Evolutionary conservation across 2,329 filamentous ascomycete species (phyloP).

Genomic region (Coleophoma eucalyptorum): DNA sequence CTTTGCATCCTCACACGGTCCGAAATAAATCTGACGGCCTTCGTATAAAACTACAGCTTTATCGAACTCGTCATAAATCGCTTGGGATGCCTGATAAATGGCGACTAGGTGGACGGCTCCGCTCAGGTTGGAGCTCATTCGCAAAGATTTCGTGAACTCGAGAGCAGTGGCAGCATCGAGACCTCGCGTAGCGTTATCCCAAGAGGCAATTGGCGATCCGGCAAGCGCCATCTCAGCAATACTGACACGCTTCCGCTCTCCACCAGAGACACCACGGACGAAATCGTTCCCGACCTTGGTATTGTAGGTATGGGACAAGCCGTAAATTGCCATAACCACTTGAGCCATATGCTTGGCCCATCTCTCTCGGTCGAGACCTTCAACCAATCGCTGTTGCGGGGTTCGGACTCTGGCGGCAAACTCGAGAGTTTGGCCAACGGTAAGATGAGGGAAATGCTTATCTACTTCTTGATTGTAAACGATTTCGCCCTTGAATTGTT

Average conservation of each 20-base stretch:
- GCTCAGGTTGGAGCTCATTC: slow-evolving; percentile 61
- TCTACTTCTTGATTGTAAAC: slow-evolving; percentile 76
- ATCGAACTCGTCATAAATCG: slow-evolving; percentile 67
- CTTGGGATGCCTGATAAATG: slow-evolving; percentile 69
- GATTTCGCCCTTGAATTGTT: slow-evolving; percentile 60
- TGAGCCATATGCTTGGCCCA: slow-evolving; percentile 37
- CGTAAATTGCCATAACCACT: slow-evolving; percentile 70
- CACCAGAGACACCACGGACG: slow-evolving; percentile 65
- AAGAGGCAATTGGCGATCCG: slow-evolving; percentile 40
- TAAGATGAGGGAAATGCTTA: slow-evolving; percentile 72
- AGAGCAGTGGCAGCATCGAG: slow-evolving; percentile 72
- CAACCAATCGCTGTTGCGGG: slow-evolving; percentile 51
- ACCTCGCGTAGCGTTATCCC: slow-evolving; percentile 52
- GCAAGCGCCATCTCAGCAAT: slow-evolving; percentile 71
- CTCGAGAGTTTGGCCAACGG: slow-evolving; percentile 68
- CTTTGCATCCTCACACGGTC: slow-evolving; percentile 58
- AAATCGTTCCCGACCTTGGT: slow-evolving; percentile 76
- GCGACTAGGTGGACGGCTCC: slow-evolving; percentile 62
- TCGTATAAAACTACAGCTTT: slow-evolving; percentile 65
- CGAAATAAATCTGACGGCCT: slow-evolving; percentile 73
- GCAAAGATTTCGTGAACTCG: slow-evolving; percentile 66
- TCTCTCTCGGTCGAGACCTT: slow-evolving; percentile 54
- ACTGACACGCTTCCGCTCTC: slow-evolving; percentile 74
- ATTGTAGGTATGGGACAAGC: slow-evolving; percentile 66
- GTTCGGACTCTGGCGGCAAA: slow-evolving; percentile 70